These are phyloP conservation scores for Fusarium setosum DNA, from an alignment of 2,329 filamentous ascomycete genomes.

Conservation along the genomic window DNA sequence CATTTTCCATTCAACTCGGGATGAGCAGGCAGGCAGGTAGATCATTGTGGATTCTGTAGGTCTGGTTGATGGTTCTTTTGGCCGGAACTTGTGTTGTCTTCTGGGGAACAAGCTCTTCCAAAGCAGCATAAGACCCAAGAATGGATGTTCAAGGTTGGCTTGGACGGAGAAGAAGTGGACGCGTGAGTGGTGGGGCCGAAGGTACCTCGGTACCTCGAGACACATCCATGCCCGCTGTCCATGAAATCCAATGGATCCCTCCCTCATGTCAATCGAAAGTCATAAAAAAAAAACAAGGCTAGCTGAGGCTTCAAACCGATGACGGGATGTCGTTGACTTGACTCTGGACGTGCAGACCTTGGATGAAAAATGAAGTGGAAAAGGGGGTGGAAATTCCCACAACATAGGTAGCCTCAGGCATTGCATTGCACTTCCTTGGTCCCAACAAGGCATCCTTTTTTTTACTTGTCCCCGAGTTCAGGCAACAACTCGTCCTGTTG, in stretches of 20 bases:
- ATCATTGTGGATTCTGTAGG: no score
- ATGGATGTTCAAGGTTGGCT: background rate
- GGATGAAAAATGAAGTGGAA: no score
- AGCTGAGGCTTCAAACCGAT: conserved; percentile 12
- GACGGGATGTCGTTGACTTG: conserved; percentile 6
- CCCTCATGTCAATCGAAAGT: conserved; percentile 1
- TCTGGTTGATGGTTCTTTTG: background rate
- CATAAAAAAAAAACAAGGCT: conserved; percentile 13
- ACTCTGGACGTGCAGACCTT: conserved; percentile 18
- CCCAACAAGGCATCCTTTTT: background rate
- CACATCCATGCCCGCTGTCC: no score
- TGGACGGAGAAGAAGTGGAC: conserved; percentile 22
- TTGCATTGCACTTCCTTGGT: no score
- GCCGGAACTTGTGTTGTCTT: background rate
- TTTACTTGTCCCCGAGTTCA: conserved; percentile 5
- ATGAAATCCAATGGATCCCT: background rate
- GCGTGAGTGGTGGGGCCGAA: conserved; percentile 27
- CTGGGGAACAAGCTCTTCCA: conserved; percentile 5
- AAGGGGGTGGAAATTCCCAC: background rate
- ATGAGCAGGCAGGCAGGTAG: no score
- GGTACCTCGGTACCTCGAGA: conserved; percentile 19
- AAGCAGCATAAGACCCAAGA: background rate
- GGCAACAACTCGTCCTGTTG: conserved; percentile 24
- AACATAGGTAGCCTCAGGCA: conserved; percentile 4
- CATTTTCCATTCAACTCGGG: no score